Percentiles rank a stretch among this genome's conserved stretches.
Conservation (phyloP, 148 eudicot species). For the Selenicereus undatus region DNA sequence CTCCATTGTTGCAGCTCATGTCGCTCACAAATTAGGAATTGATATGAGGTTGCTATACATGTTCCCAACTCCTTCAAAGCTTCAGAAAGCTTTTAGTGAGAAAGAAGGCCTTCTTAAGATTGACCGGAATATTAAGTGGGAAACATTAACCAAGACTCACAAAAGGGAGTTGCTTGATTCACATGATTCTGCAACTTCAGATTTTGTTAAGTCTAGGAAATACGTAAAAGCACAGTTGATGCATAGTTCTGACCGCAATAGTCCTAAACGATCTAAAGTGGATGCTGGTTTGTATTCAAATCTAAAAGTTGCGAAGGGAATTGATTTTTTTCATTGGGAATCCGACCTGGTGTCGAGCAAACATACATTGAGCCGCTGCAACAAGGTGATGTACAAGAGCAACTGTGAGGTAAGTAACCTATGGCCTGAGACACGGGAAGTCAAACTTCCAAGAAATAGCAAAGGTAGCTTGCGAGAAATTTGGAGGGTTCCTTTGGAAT, state of each 20-base stretch:
- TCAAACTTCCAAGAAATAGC: constrained; percentile 41
- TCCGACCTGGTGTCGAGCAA: constrained; percentile 21
- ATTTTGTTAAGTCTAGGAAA: constrained; percentile 27
- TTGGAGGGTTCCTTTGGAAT: constrained; percentile 77
- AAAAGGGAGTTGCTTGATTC: constrained; percentile 25
- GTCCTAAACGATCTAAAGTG: constrained; percentile 41
- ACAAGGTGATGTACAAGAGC: constrained; percentile 37
- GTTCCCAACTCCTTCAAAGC: constrained; percentile 68
- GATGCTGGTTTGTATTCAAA: constrained; percentile 27
- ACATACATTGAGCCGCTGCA: constrained; percentile 61
- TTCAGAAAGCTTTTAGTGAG: constrained; percentile 48
- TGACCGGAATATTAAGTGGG: constrained; percentile 30
- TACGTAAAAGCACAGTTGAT: constrained; percentile 24
- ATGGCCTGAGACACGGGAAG: constrained; percentile 27
- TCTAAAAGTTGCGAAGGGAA: constrained; percentile 23
- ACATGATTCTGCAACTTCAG: constrained; percentile 18
- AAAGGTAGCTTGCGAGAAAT: constrained; percentile 41
- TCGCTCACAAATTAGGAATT: constrained; percentile 66
- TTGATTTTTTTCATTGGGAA: constrained; percentile 38
- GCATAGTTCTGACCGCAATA: constrained; percentile 20
- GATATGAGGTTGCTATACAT: constrained; percentile 74
- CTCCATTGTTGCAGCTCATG: constrained; percentile 79
- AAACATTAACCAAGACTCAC: constrained; percentile 22
- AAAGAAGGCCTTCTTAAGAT: constrained; percentile 28
- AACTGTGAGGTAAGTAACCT: constrained; percentile 25